Base-by-base conservation (phyloP, 768 basidiomycete genomes). In the Asterophora parasitica region DNA sequence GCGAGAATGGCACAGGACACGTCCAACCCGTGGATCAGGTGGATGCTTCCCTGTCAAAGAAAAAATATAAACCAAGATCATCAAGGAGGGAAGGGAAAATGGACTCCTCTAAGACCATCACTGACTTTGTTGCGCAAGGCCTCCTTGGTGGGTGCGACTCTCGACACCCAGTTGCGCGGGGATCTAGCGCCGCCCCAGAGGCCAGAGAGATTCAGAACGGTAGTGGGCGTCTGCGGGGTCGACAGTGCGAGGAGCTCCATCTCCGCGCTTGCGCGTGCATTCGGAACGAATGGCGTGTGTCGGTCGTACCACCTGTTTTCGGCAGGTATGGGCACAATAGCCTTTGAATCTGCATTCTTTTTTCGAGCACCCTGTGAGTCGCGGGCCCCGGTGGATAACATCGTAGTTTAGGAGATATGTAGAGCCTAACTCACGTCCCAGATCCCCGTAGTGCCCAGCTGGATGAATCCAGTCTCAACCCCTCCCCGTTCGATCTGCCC, bases 11-110 rank as follows among this genome's bases (percentile, higher is more conserved):
- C 76, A 11, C 79, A 73, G 11, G 83, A 71, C 42, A 83, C 69
- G 58, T 85, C 82, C 37, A 70, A 33, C 1, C 81, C 83, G 59
- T 85, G 82, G 44, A 84, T 73, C 58, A 83, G 61, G 58, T 85
- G 82, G 4, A 83, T 50, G 52, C 78, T 78, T 7, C 75, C 77
- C 76, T 84, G 54, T 31, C 30, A 31, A 10, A 45, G 34, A 44
- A 23, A 3, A 3, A 23, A 23, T 23, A 23, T 23, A 6, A 23
- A 23, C 23, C 3, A 23, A 23, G 6, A 23, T 23, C 3, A 23
- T 23, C 3, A 23, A 3, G 23, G 6, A 3, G 23, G 23, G 23
- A 6, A 6, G 6, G 23, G 23, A 23, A 6, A 23, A 23, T 23
- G 23, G 23, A 23, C 6, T 23, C 23, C 23, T 23, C 6, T 3